phyloP scores from a whole-genome alignment of 495 filamentous ascomycete species.

The Penicillium odoratum region DNA sequence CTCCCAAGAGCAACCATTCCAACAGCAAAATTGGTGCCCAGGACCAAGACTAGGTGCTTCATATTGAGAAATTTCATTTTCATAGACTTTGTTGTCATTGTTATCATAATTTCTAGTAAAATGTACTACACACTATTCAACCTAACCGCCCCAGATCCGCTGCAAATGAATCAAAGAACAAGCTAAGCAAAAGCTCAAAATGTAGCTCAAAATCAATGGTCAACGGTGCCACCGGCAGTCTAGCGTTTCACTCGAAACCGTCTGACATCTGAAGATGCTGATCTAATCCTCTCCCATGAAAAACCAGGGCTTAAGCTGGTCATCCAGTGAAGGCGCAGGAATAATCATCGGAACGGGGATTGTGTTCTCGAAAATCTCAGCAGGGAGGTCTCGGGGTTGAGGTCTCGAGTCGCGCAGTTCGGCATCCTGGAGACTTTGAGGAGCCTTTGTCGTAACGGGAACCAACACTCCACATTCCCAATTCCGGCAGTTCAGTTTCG shows the following conservation, averaged over 20 bases:
- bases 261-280: neutral
- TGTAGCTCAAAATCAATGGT: neutral
- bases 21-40: too few species aligned
- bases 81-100: too few species aligned
- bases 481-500: slow-evolving; percentile 83
- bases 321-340: slow-evolving; percentile 53
- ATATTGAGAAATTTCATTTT: too few species aligned
- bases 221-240: neutral
- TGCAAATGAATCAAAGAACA: neutral
- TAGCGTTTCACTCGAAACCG: neutral
- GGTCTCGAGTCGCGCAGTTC: neutral
- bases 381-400: neutral
- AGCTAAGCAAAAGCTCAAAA: neutral
- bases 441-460: slow-evolving; percentile 27
- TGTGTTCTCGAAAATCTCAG: slow-evolving; percentile 49
- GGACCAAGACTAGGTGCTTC: too few species aligned
- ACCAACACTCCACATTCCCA: slow-evolving; percentile 95
- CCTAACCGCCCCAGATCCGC: neutral
- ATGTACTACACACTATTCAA: too few species aligned
- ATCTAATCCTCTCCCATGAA: slow-evolving; percentile 17
- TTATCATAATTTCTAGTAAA: too few species aligned
- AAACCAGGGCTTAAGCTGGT: slow-evolving; percentile 58
- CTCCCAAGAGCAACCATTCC: too few species aligned
- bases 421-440: neutral
- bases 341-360: slow-evolving; percentile 73